Base-by-base conservation (phyloP, 768 basidiomycete species). In the Mrakia blollopis region DNA sequence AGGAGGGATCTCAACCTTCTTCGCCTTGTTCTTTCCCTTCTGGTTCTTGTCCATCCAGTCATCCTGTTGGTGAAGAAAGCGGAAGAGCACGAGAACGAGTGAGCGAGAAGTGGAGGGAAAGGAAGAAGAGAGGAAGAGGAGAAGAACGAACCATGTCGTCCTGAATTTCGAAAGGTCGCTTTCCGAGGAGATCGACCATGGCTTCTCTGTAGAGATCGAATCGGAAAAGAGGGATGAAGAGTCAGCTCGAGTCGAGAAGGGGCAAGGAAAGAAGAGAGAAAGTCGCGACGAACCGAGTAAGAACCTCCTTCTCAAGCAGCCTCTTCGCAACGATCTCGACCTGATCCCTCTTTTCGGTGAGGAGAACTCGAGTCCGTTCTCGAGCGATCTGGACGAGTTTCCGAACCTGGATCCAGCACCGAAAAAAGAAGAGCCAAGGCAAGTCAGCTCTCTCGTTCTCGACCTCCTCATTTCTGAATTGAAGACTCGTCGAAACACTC, bases 261-360 rank as follows among this genome's bases (percentile, higher is more conserved):
- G 16, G 14, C 5, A n/a, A 63, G 39, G 14, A 3, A 30, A 25
- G 3, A 72, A 63, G 13, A 47, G 75, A 80, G 73, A 69, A 81
- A 63, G 82, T n/a, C n/a, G 82, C 82, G 65, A 83, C 89, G 60
- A 84, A 93, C 91, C 96, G 89, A 61, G 92, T 95, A 73, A 99
- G 90, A 18, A 98, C 92, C 84, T 99, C 97, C 85, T 94, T 96
- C 84, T 93, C 89, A n/a, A 99, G 86, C 60, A 99, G 86, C 47
- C 92, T 84, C 83, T 91, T 87, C 0, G 97, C 97, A 16, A 99
- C 92, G 85, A 94, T 94, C 85, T 98, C 93, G 7, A 98, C 94
- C 78, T 94, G 91, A 28, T 87, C 90, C 79, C 89, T 89, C 81
- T 96, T 92, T 79, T 90, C 87, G 3, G 88, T 92, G 72, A 99